Conservation (phyloP, 2,329 filamentous ascomycete species). For the Pestalotiopsis sp. region DNA sequence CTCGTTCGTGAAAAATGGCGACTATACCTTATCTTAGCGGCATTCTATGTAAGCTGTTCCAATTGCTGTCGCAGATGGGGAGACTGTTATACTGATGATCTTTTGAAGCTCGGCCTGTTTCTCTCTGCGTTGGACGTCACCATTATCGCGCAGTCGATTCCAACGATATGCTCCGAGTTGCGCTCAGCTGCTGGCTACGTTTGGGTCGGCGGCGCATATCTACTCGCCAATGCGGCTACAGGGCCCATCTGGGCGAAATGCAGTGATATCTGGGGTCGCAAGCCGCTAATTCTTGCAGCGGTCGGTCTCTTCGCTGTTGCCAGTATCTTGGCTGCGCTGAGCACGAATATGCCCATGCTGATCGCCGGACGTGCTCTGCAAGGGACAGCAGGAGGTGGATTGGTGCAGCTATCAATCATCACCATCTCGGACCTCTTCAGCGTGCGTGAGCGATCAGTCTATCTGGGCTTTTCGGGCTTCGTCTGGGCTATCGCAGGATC, state of each 20-base stretch:
- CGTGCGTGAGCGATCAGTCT: slow-evolving; percentile 24
- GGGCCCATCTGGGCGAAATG: slow-evolving; percentile 59
- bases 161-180: slow-evolving; percentile 48
- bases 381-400: slow-evolving; percentile 35
- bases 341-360: slow-evolving; percentile 35
- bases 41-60: neutral
- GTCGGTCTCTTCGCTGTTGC: slow-evolving; percentile 35
- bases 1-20: neutral
- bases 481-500: slow-evolving; percentile 46
- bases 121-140: slow-evolving; percentile 33
- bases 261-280: slow-evolving; percentile 43
- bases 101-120: slow-evolving; percentile 1
- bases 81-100: neutral
- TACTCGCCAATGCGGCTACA: slow-evolving; percentile 59
- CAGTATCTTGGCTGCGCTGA: slow-evolving; percentile 34
- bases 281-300: slow-evolving; percentile 35
- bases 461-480: slow-evolving; percentile 36
- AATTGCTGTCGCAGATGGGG: neutral
- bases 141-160: slow-evolving; percentile 50
- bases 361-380: slow-evolving; percentile 33
- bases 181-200: slow-evolving; percentile 57
- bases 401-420: slow-evolving; percentile 37
- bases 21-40: neutral
- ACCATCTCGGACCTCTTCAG: slow-evolving; percentile 38
- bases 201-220: slow-evolving; percentile 66